Conservation (phyloP, 2,329 filamentous ascomycete species). For the Elsinoe arachidis region DNA sequence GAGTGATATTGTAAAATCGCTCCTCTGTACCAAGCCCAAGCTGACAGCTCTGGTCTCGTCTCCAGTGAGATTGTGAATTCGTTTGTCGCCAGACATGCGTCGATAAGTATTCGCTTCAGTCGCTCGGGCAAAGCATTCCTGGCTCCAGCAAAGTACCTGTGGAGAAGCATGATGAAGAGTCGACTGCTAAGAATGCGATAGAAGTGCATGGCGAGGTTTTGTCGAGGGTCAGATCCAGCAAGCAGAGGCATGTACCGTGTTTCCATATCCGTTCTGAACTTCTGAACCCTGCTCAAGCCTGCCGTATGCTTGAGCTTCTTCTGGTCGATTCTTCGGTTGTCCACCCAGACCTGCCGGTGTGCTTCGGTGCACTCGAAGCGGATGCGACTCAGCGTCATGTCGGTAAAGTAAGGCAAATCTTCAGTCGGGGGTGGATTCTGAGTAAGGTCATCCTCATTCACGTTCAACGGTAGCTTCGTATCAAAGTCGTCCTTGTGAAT, state of each 20-base stretch:
- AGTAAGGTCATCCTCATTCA: slow-evolving; percentile 56
- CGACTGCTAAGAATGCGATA: slow-evolving; percentile 56
- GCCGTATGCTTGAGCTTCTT: slow-evolving; percentile 54
- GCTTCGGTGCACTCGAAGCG: slow-evolving; percentile 67
- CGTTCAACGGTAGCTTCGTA: slow-evolving; percentile 62
- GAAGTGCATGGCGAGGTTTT: slow-evolving; percentile 55
- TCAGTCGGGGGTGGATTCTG: slow-evolving; percentile 34
- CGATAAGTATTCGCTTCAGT: slow-evolving; percentile 55
- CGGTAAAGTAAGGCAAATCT: slow-evolving; percentile 53
- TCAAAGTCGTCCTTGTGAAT: slow-evolving; percentile 70
- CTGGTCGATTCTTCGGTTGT: slow-evolving; percentile 55
- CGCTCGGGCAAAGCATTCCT: slow-evolving; percentile 49
- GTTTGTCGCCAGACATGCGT: slow-evolving; percentile 47
- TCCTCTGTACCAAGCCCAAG: slow-evolving; percentile 62
- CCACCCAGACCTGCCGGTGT: slow-evolving; percentile 61
- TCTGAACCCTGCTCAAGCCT: slow-evolving; percentile 59
- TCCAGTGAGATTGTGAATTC: slow-evolving; percentile 50
- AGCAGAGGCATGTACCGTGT: slow-evolving; percentile 58
- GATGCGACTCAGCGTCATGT: slow-evolving; percentile 58
- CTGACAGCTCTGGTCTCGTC: slow-evolving; percentile 41
- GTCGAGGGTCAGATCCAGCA: slow-evolving; percentile 50
- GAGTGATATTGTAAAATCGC: slow-evolving; percentile 66
- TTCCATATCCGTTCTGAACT: slow-evolving; percentile 56
- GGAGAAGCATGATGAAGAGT: slow-evolving; percentile 58
- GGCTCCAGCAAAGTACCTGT: slow-evolving; percentile 53